Conservation (phyloP, 345 rosid genomes). For the Toxicodendron radicans region DNA sequence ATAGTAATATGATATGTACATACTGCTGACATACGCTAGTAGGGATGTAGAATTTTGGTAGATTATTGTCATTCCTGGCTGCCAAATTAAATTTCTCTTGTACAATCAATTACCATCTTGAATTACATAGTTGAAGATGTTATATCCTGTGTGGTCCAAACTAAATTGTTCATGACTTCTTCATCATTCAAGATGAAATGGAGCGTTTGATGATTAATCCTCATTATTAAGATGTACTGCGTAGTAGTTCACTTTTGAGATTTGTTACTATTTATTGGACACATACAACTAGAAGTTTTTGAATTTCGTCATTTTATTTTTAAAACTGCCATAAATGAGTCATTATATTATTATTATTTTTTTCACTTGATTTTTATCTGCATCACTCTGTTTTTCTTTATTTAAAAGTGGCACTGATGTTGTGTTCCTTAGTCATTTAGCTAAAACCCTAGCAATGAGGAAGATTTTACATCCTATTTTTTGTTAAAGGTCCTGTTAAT, state of each 20-base stretch:
- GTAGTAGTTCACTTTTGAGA: not conserved
- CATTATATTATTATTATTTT: not conserved
- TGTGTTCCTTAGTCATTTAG: conserved; percentile 1
- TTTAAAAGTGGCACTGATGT: not conserved
- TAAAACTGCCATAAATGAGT: not conserved
- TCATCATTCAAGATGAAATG: not conserved
- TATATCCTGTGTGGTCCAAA: not conserved
- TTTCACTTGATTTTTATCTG: not conserved
- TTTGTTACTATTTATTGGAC: conserved; percentile 2
- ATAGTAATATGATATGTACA: conserved; percentile 6
- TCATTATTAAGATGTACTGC: not conserved
- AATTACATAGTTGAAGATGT: not conserved
- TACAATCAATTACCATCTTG: not conserved
- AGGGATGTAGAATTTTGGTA: not conserved
- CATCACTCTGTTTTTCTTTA: conserved; percentile 1
- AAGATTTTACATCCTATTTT: not conserved
- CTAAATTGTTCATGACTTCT: not conserved
- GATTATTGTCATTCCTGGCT: not conserved
- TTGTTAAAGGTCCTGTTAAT: conserved; percentile 2
- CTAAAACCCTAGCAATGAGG: not conserved
- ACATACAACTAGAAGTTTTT: conserved; percentile 2
- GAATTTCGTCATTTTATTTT: not conserved
- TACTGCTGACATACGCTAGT: not conserved
- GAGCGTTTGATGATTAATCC: not conserved
- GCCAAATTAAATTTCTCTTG: not conserved